Percentiles rank a stretch among this genome's conserved stretches.
Evolutionary conservation across 768 basidiomycete genomes (phyloP).

Genomic region (Suillus bovinus): DNA sequence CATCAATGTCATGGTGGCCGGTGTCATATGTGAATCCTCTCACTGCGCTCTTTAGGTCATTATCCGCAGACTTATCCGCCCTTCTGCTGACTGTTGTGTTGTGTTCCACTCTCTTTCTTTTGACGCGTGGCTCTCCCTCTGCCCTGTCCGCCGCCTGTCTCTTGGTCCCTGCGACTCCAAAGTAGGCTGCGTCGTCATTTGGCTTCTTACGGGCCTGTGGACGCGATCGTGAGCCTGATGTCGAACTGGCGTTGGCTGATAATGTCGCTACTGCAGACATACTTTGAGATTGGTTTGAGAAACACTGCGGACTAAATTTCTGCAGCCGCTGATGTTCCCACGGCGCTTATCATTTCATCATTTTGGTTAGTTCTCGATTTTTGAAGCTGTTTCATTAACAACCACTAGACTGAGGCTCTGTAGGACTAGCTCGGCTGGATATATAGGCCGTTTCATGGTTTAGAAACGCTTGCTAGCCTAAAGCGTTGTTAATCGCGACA

Average conservation of each 20-base stretch:
- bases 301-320: neutral
- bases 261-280: constrained; percentile 16
- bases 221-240: constrained; percentile 58
- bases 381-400: constrained; percentile 11
- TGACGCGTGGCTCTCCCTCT: constrained; percentile 74
- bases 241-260: constrained; percentile 18
- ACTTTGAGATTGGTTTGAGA: too few relatives aligned
- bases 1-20: constrained; percentile 13
- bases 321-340: constrained; percentile 9
- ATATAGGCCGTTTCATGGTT: neutral
- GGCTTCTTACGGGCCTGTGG: constrained; percentile 62
- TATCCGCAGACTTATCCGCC: constrained; percentile 39
- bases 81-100: constrained; percentile 24
- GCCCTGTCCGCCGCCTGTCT: constrained; percentile 65
- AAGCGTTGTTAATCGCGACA: constrained; percentile 14
- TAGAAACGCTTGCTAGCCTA: constrained; percentile 3
- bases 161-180: constrained; percentile 63
- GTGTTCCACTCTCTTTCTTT: constrained; percentile 69
- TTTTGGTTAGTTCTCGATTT: neutral
- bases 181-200: constrained; percentile 72
- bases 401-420: constrained; percentile 11
- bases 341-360: constrained; percentile 4
- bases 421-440: neutral
- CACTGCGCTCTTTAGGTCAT: constrained; percentile 33
- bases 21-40: constrained; percentile 17